Percentiles rank a stretch among this genome's conserved stretches.
Conservation (phyloP, 306 rosid species). For the Alnus glutinosa region DNA sequence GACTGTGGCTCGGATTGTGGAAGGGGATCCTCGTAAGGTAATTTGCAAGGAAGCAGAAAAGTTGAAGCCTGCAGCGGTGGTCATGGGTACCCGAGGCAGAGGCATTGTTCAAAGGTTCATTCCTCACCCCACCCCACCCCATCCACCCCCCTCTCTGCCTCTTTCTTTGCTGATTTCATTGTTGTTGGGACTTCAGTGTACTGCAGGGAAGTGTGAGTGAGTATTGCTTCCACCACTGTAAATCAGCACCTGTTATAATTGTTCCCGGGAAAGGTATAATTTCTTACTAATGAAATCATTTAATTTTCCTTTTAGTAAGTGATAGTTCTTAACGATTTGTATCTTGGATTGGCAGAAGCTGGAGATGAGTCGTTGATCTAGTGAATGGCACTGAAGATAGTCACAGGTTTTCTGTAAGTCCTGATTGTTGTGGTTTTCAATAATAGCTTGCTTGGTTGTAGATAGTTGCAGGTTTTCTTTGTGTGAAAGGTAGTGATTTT, state of each 20-base stretch:
- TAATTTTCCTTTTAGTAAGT: background rate
- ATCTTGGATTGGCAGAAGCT: constrained; percentile 49
- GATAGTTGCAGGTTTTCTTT: background rate
- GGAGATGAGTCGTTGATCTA: constrained; percentile 65
- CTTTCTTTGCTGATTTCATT: background rate
- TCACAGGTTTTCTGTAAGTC: background rate
- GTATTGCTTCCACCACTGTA: constrained; percentile 73
- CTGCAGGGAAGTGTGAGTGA: constrained; percentile 87
- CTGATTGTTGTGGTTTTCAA: constrained; percentile 4
- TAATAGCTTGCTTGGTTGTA: background rate
- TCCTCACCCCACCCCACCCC: background rate
- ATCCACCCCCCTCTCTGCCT: background rate
- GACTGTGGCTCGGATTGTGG: constrained; percentile 63
- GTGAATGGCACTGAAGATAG: background rate
- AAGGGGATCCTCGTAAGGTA: constrained; percentile 73
- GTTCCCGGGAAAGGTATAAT: constrained; percentile 78
- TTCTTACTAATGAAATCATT: background rate
- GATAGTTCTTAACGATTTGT: background rate
- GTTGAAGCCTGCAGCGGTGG: constrained; percentile 68
- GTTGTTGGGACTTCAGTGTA: constrained; percentile 52
- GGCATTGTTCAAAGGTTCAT: constrained; percentile 61
- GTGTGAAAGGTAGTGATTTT: background rate
- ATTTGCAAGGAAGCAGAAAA: constrained; percentile 77
- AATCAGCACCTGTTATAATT: constrained; percentile 76
- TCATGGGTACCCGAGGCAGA: constrained; percentile 79